These are phyloP conservation scores for Metschnikowia chrysomelidarum DNA, from an alignment of 805 yeast genomes.

Conservation along the genomic window DNA sequence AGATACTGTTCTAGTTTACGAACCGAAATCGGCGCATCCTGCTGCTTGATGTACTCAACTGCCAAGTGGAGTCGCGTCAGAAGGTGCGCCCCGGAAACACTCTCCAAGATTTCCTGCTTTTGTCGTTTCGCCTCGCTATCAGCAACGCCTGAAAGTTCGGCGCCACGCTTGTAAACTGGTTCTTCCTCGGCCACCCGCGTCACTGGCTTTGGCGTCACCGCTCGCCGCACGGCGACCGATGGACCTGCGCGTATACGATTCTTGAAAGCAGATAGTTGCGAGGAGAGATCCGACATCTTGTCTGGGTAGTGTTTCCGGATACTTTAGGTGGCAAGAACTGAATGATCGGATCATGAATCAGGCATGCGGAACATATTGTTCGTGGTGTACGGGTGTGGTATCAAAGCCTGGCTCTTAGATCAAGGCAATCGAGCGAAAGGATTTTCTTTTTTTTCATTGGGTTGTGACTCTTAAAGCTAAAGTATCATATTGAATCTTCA, in stretches of 20 bases:
- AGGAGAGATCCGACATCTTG: slow-evolving; percentile 36
- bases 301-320: slow-evolving; percentile 15
- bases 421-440: too few relatives aligned
- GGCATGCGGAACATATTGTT: too few relatives aligned
- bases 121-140: slow-evolving; percentile 37
- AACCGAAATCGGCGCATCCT: slow-evolving; percentile 68
- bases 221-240: slow-evolving; percentile 30
- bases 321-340: too few relatives aligned
- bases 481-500: too few relatives aligned
- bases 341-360: too few relatives aligned
- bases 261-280: slow-evolving; percentile 46
- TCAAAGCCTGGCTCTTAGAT: too few relatives aligned
- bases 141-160: slow-evolving; percentile 13
- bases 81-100: slow-evolving; percentile 56
- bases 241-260: slow-evolving; percentile 46
- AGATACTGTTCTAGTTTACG: slow-evolving; percentile 66
- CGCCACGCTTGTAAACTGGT: slow-evolving; percentile 15
- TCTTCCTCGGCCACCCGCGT: slow-evolving; percentile 11
- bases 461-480: too few relatives aligned
- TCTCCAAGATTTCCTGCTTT: slow-evolving; percentile 24
- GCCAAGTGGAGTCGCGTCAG: slow-evolving; percentile 89
- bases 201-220: slow-evolving; percentile 25
- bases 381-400: too few relatives aligned
- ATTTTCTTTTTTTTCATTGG: too few relatives aligned
- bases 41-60: slow-evolving; percentile 78